Evolutionary conservation across 2,329 filamentous ascomycete species (phyloP), one percentile per base, ranked within the genome.

Genomic region (Thielaviopsis musarum): DNA sequence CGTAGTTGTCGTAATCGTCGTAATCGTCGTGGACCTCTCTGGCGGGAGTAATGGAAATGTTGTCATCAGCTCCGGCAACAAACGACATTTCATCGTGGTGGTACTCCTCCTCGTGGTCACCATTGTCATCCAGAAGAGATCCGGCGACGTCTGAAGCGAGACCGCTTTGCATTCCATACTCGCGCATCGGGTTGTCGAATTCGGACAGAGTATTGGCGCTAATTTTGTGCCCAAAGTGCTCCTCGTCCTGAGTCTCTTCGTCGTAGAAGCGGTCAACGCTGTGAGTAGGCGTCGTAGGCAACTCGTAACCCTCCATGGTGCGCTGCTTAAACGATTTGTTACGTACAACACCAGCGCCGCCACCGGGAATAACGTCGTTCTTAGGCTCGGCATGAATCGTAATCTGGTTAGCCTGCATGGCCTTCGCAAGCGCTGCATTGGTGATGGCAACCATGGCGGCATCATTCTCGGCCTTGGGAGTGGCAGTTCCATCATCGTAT

Each of bases 101-200:
- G 24, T 17, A 38, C 10, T 52, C 55, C 54, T 52, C 41, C 21
- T 53, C 38, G 51, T 55, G 52, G 57, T 52, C 48, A 48, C 66
- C 63, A 49, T 64, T 65, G 17, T 68, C 61, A 9, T 70, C 66
- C 1, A 94, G 82, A 56, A 91, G 77, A 0, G 91, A 95, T 2
- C 89, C 89, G 67, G 94, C 94, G 19, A 90, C 95, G 53, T 82
- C 84, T 17, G 88, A 78, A 62, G 94, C 89, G 21, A 59, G 53
- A 45, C 81, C 78, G 12, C 78, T 75, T 1, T 72, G 65, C 64
- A 88, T 85, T 3, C 85, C 88, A 66, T 87, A 83, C 67, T 91
- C 89, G 0, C 86, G 88, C 74, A 91, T 80, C 5, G 86, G 85
- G 65, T 91, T 77, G 60, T 83, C 72, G 41, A 80, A 72, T 64